phyloP scores from a whole-genome alignment of 768 basidiomycete genomes.

The Russula brevipes region DNA sequence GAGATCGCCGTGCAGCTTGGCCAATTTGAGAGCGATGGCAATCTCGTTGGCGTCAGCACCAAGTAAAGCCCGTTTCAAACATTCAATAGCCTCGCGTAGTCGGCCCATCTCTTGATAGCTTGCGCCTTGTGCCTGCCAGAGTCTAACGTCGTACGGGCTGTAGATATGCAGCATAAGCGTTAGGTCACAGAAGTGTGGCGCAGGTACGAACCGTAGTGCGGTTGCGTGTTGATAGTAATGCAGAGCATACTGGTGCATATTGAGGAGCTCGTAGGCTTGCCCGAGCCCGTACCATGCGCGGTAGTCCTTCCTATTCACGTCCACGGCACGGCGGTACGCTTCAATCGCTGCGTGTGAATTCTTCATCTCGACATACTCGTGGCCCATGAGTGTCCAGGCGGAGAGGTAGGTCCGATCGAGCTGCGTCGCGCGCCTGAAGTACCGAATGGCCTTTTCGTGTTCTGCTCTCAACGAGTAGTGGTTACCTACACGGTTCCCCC shows the following conservation, averaged over 20 bases:
- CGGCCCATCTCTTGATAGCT: constrained; percentile 94
- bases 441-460: constrained; percentile 93
- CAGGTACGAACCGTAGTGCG: constrained; percentile 62
- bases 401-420: constrained; percentile 92
- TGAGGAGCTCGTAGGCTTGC: constrained; percentile 93
- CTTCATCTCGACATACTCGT: constrained; percentile 98
- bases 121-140: constrained; percentile 93
- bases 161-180: neutral
- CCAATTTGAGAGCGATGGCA: constrained; percentile 66
- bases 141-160: constrained; percentile 91
- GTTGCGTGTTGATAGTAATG: constrained; percentile 97
- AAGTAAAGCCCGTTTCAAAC: constrained; percentile 83
- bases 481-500: constrained; percentile 58
- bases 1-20: constrained; percentile 60
- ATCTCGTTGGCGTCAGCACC: constrained; percentile 75
- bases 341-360: constrained; percentile 99
- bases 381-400: constrained; percentile 99
- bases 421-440: constrained; percentile 92
- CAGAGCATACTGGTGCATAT: constrained; percentile 94
- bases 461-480: constrained; percentile 92
- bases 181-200: neutral
- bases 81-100: constrained; percentile 83
- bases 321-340: constrained; percentile 92
- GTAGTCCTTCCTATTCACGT: constrained; percentile 95
- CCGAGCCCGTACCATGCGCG: constrained; percentile 98